phyloP scores from a whole-genome alignment of 352 stramenopile genomes.

The Phytophthora capsici region DNA sequence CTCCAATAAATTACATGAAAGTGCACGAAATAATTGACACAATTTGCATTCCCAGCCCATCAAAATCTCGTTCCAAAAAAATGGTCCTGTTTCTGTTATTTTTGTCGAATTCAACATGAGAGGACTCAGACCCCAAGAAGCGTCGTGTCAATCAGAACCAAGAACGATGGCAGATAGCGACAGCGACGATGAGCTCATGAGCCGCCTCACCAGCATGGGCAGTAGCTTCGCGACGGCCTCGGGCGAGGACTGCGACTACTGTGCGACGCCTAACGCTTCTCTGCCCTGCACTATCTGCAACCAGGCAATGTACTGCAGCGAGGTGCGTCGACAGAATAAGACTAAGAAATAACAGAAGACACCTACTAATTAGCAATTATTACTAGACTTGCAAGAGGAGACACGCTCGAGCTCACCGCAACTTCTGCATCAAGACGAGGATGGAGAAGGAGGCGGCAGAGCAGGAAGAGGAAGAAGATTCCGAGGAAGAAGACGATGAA shows the following conservation, averaged over 20 bases:
- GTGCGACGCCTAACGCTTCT: conserved; percentile 55
- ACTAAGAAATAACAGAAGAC: not conserved
- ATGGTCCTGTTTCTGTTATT: conserved; percentile 25
- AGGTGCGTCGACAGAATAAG: conserved; percentile 41
- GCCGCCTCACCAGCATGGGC: conserved; percentile 53
- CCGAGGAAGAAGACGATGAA: conserved; percentile 54
- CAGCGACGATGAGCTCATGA: conserved; percentile 91
- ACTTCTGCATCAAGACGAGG: conserved; percentile 72
- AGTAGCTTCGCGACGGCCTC: conserved; percentile 33
- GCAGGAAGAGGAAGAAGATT: conserved; percentile 56
- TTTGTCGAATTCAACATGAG: conserved; percentile 26
- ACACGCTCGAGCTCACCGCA: conserved; percentile 74
- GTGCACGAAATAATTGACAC: too few species aligned
- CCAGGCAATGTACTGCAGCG: conserved; percentile 73
- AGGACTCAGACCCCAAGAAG: conserved; percentile 32
- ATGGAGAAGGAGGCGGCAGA: conserved; percentile 71
- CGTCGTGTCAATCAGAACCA: conserved; percentile 9
- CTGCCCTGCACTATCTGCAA: conserved; percentile 74
- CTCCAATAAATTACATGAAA: too few species aligned
- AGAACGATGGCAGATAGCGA: conserved; percentile 71
- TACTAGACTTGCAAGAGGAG: conserved; percentile 69
- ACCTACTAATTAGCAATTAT: too few species aligned
- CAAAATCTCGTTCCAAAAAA: conserved; percentile 3
- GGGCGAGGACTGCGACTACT: conserved; percentile 81
- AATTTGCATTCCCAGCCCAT: conserved; percentile 12